Base-by-base conservation (phyloP, 139 green algal genomes). In the Asterochloris sp. region DNA sequence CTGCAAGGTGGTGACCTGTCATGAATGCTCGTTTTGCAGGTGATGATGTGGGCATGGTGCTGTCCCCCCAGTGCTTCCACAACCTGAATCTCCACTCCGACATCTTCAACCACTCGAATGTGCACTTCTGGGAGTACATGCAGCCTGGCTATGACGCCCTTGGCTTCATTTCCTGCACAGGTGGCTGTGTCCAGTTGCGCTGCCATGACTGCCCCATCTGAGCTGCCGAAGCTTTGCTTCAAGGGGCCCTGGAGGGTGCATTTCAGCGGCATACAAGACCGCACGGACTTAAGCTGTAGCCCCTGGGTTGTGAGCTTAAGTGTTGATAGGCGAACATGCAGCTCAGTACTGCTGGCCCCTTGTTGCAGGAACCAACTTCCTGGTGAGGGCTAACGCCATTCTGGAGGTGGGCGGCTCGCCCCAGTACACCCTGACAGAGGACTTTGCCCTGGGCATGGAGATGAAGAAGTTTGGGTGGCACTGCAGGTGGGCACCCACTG, bases 81-180 rank as follows among this genome's bases (percentile, higher is more conserved):
- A 96, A 96, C 85, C 90, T 96, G 62, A 88, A 94, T 81, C 82
- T 89, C 24, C 84, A 88, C 74, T 86, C 82, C 21, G 92, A 96
- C 88, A 92, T 96, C 82, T 96, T 96, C 91, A 96, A 96, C 88
- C 92, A 96, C 86, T 92, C 90, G 86, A 96, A 96, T 83, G 87
- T 93, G 21, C 92, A 95, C 81, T 95, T 94, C 86, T 95, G 92
- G 92, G 89, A 93, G 85, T 87, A 87, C 86, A 83, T 84, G 77
- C 89, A 92, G 87, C 89, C 89, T 8, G 89, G 89, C 21, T 93
- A 93, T 78, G 88, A 93, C 71, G 89, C 89, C 60, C 76, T 92
- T 47, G 89, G 89, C 86, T 87, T 93, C 83, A 93, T 93, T 75
- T 93, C 89, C 64, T 93, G 89, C 81, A 93, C 89, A 38, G 29